Evolutionary conservation across 2,329 filamentous ascomycete genomes (phyloP).

Genomic region (Aspergillus fumigatus): DNA sequence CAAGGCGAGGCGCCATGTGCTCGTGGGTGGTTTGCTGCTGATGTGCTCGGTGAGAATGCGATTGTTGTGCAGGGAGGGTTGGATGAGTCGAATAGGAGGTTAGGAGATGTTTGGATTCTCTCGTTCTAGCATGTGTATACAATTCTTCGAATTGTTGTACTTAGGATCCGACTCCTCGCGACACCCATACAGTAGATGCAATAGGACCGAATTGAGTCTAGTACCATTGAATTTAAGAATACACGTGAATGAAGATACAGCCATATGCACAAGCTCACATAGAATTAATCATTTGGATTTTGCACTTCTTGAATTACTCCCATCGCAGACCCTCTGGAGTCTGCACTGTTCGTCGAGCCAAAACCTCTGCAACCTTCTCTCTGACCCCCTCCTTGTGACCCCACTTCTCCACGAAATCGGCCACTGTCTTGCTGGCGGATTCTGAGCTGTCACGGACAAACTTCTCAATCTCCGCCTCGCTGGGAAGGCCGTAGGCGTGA

Average conservation of each 20-base stretch:
- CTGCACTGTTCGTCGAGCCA: conserved; percentile 57
- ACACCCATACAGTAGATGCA: neutral
- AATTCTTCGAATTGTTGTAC: no score
- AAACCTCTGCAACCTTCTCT: conserved; percentile 64
- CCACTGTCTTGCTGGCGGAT: conserved; percentile 55
- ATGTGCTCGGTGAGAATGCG: conserved; percentile 30
- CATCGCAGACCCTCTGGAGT: conserved; percentile 39
- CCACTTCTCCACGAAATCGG: conserved; percentile 57
- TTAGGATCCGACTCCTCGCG: neutral
- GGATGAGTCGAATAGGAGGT: conserved; percentile 48
- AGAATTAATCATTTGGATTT: neutral
- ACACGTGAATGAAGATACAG: neutral
- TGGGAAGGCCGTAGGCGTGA: conserved; percentile 67
- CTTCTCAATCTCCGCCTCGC: conserved; percentile 54
- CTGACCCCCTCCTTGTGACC: conserved; percentile 65
- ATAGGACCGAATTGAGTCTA: neutral
- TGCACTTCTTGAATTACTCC: conserved; percentile 11
- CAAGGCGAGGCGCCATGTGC: conserved; percentile 31
- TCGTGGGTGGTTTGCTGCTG: conserved; percentile 53
- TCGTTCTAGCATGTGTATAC: neutral
- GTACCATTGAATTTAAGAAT: neutral
- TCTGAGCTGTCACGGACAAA: conserved; percentile 42
- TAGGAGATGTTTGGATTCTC: conserved; percentile 47
- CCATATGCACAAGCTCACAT: conserved; percentile 1
- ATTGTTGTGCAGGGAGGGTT: conserved; percentile 50